These are phyloP conservation scores for Carex parvula DNA, from an alignment of 176 grass and related monocot genomes.

Conservation along the genomic window DNA sequence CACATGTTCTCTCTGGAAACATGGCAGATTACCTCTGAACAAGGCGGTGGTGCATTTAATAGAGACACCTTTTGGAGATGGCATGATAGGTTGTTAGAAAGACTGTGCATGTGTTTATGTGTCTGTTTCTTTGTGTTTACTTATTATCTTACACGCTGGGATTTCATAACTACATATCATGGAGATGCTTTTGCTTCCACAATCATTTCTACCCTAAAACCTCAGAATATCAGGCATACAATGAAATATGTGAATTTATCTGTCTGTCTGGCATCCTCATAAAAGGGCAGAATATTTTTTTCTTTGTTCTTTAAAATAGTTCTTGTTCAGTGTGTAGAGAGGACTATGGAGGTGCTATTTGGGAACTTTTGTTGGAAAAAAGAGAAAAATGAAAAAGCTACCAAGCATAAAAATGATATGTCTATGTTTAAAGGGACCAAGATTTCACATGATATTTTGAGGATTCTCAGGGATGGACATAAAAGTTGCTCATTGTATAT, in stretches of 20 bases:
- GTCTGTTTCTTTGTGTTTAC: not conserved
- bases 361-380: not conserved
- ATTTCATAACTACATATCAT: slow-evolving; percentile 29
- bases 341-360: not conserved
- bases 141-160: slow-evolving; percentile 8
- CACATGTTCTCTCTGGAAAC: slow-evolving; percentile 42
- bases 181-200: slow-evolving; percentile 9
- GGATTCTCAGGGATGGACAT: not conserved
- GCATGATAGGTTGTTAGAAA: slow-evolving; percentile 55
- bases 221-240: not conserved
- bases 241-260: not conserved
- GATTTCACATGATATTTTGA: not conserved
- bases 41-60: slow-evolving; percentile 33
- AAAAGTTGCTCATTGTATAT: not conserved
- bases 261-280: not conserved
- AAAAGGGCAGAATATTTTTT: not conserved
- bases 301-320: not conserved
- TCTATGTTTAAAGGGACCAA: not conserved
- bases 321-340: too few relatives aligned
- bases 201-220: not conserved
- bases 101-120: slow-evolving; percentile 19
- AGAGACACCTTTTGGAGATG: slow-evolving; percentile 43
- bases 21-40: slow-evolving; percentile 26
- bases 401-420: not conserved
- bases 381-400: not conserved